Evolutionary conservation across 2,329 filamentous ascomycete genomes (phyloP).

Genomic region (Anthostomella pinea): DNA sequence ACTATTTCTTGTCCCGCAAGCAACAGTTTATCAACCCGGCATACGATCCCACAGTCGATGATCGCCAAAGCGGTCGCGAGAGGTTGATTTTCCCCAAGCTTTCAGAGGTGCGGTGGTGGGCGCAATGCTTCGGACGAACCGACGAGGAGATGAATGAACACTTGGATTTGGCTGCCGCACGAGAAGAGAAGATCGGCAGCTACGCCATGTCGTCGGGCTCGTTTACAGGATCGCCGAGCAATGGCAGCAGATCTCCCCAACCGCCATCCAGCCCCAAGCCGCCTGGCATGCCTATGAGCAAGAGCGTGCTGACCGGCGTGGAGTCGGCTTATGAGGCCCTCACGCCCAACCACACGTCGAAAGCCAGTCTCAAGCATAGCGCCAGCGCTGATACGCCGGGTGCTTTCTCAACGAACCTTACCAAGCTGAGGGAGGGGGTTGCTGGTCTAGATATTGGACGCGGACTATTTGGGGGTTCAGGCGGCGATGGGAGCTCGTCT

Average conservation of each 20-base stretch:
- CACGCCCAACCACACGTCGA: constrained; percentile 37
- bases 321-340: constrained; percentile 56
- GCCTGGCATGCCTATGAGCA: constrained; percentile 37
- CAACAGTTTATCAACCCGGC: constrained; percentile 79
- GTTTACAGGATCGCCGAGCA: constrained; percentile 20
- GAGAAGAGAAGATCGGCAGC: constrained; percentile 40
- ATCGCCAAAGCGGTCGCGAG: constrained; percentile 75
- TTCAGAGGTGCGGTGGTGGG: constrained; percentile 89
- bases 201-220: constrained; percentile 26
- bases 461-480: constrained; percentile 38
- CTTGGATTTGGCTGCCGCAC: constrained; percentile 50
- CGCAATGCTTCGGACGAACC: constrained; percentile 77
- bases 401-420: constrained; percentile 40
- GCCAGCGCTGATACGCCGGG: constrained; percentile 43
- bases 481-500: constrained; percentile 20
- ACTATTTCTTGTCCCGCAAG: constrained; percentile 83
- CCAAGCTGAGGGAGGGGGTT: constrained; percentile 45
- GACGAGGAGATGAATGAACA: constrained; percentile 90
- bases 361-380: constrained; percentile 41
- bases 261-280: constrained; percentile 36
- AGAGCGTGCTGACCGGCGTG: constrained; percentile 57
- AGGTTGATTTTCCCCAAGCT: constrained; percentile 77
- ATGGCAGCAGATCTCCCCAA: constrained; percentile 26
- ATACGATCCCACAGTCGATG: constrained; percentile 73
- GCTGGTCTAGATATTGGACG: constrained; percentile 48